Conservation (phyloP, 306 rosid genomes). For the Prunus dulcis region DNA sequence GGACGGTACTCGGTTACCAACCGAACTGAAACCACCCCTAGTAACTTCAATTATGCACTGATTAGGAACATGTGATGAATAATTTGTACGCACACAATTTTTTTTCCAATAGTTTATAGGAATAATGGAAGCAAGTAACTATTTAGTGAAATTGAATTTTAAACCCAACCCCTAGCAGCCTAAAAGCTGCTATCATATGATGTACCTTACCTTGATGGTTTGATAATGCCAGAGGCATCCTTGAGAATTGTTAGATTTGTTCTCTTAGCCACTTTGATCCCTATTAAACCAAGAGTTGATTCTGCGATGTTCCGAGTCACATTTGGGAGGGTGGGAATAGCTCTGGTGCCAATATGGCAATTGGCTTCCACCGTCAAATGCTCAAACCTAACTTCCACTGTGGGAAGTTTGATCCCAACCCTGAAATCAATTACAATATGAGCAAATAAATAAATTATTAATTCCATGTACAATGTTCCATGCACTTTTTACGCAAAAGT, state of each 20-base stretch:
- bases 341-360: conserved; percentile 70
- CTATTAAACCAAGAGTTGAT: conserved; percentile 49
- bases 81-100: background rate
- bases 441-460: background rate
- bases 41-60: too few species aligned
- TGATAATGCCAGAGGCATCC: conserved; percentile 75
- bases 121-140: background rate
- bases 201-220: conserved; percentile 63
- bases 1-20: too few species aligned
- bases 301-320: conserved; percentile 50
- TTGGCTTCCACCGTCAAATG: conserved; percentile 74
- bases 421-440: conserved; percentile 38
- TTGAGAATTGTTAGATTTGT: conserved; percentile 82
- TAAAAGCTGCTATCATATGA: too few species aligned
- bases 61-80: background rate
- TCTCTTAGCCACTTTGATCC: conserved; percentile 57
- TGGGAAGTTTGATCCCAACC: conserved; percentile 82
- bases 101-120: background rate
- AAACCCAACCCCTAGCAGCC: too few species aligned
- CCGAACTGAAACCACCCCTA: too few species aligned
- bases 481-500: too few species aligned
- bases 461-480: background rate
- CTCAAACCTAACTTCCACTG: conserved; percentile 75
- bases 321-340: conserved; percentile 77
- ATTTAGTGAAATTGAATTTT: too few species aligned